These are phyloP conservation scores for Fusarium pilosicola DNA, from an alignment of 2,329 filamentous ascomycete genomes.

Conservation along the genomic window DNA sequence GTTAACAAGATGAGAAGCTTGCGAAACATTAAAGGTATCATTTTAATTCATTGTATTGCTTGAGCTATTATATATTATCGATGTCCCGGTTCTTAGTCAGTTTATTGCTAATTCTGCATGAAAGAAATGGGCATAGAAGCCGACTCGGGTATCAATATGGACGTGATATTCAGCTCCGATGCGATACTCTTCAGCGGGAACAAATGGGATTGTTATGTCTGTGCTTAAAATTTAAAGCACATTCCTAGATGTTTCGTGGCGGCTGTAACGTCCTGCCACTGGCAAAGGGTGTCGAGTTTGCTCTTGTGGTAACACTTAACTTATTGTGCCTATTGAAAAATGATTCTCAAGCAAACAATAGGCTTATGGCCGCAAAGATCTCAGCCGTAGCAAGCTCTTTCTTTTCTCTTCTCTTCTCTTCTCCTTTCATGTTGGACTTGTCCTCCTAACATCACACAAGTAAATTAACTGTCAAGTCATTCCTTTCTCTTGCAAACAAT, in stretches of 20 bases:
- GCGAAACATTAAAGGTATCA: not conserved
- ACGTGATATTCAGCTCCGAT: not conserved
- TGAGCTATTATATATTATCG: not conserved
- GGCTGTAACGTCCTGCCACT: not conserved
- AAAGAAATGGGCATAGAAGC: not conserved
- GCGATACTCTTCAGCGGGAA: not conserved
- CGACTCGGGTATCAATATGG: not conserved
- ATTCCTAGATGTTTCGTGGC: not conserved
- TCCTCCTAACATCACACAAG: not conserved
- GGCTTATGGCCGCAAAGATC: not conserved
- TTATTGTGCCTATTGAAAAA: conserved; percentile 15
- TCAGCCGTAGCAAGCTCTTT: not conserved
- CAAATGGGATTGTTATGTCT: not conserved
- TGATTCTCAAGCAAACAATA: not conserved
- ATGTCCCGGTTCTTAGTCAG: not conserved
- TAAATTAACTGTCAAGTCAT: not conserved
- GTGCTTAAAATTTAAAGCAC: not conserved
- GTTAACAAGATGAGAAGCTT: not conserved
- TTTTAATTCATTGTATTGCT: not conserved
- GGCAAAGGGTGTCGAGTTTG: conserved; percentile 1
- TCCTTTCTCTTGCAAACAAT: conserved; percentile 8
- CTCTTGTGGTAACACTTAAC: not conserved
- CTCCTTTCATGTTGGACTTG: not conserved
- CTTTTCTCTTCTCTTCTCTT: not conserved
- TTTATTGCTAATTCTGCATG: not conserved